These are phyloP conservation scores for Diaporthe sp. DNA, from an alignment of 2,329 filamentous ascomycete genomes.

Conservation along the genomic window DNA sequence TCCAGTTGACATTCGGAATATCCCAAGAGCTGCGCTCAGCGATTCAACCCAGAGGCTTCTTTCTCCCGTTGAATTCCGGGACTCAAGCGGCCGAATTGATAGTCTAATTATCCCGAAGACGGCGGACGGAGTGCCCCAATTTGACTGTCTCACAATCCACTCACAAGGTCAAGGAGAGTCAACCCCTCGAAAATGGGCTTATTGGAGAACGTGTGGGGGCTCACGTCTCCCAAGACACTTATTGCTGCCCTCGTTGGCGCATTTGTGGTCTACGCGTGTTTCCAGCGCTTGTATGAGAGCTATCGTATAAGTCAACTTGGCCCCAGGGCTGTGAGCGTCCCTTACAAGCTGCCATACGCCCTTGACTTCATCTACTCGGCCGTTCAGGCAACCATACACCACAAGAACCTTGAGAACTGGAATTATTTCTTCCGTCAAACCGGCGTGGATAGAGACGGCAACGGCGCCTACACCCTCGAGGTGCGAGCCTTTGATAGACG, in stretches of 20 bases:
- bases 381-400: constrained; percentile 62
- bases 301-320: constrained; percentile 61
- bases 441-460: constrained; percentile 66
- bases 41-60: background rate
- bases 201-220: constrained; percentile 60
- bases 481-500: constrained; percentile 65
- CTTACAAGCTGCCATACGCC: constrained; percentile 65
- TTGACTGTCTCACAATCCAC: background rate
- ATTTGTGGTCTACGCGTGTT: constrained; percentile 53
- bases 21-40: background rate
- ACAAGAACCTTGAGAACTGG: constrained; percentile 76
- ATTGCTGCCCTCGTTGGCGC: constrained; percentile 53
- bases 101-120: background rate
- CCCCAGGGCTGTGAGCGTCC: constrained; percentile 53
- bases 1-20: background rate
- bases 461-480: constrained; percentile 70
- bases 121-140: background rate
- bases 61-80: background rate
- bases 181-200: constrained; percentile 57
- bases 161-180: background rate
- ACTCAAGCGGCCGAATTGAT: background rate
- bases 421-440: constrained; percentile 58
- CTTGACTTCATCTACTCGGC: constrained; percentile 73
- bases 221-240: constrained; percentile 57
- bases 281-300: constrained; percentile 55